A percentile compares a stretch with the other conserved stretches of the same genome.
phyloP scores from a whole-genome alignment of 352 stramenopile genomes.

The Vaucheria bursata region DNA sequence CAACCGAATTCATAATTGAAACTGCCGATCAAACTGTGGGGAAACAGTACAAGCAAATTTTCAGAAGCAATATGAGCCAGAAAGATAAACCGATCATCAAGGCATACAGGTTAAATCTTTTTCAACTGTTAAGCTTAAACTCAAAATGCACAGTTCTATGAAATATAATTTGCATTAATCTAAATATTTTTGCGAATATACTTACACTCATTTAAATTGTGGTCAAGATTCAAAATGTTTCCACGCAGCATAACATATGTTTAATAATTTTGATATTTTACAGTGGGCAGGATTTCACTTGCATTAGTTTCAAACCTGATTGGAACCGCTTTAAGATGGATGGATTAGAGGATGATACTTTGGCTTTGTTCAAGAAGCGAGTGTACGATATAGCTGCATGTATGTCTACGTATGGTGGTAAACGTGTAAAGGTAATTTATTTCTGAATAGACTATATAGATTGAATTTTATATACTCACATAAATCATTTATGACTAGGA shows the following conservation, averaged over 20 bases:
- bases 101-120: slow-evolving; percentile 29
- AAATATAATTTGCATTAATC: background rate
- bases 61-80: slow-evolving; percentile 64
- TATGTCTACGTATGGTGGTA: slow-evolving; percentile 78
- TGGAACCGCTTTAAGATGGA: slow-evolving; percentile 90
- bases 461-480: background rate
- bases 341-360: slow-evolving; percentile 78
- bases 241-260: slow-evolving; percentile 80
- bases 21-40: slow-evolving; percentile 83
- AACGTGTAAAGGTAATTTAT: slow-evolving; percentile 58
- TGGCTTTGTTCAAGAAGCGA: slow-evolving; percentile 80
- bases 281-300: slow-evolving; percentile 80
- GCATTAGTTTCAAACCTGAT: slow-evolving; percentile 94
- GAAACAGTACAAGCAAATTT: slow-evolving; percentile 83
- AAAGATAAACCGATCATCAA: slow-evolving; percentile 48
- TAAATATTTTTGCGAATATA: background rate
- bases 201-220: background rate
- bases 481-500: background rate
- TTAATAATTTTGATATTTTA: slow-evolving; percentile 24
- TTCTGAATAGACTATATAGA: background rate
- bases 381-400: slow-evolving; percentile 96
- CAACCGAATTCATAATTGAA: slow-evolving; percentile 94
- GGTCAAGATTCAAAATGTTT: slow-evolving; percentile 56
- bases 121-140: background rate
- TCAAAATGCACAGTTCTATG: background rate